Evolutionary conservation across 2,329 filamentous ascomycete species (phyloP).

Genomic region (Alternaria gaisen): DNA sequence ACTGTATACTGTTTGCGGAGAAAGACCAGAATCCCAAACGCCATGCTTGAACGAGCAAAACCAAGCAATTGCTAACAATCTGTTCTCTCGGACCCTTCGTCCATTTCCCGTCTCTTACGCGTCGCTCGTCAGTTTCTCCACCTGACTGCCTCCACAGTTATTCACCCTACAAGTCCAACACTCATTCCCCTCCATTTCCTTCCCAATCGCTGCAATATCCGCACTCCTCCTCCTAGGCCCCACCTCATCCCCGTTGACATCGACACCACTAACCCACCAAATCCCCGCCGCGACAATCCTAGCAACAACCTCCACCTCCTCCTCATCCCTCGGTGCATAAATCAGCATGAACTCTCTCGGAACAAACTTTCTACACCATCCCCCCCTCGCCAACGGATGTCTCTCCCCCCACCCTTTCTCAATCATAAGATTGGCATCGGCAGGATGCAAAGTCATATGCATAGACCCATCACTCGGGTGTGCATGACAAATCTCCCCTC

Average conservation of each 20-base stretch:
- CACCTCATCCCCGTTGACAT: conserved; percentile 34
- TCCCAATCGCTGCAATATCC: conserved; percentile 34
- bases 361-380: conserved; percentile 72
- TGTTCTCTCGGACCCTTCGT: neutral
- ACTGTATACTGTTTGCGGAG: neutral
- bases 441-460: conserved; percentile 82
- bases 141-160: conserved; percentile 31
- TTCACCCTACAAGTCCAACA: conserved; percentile 41
- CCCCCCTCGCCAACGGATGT: conserved; percentile 71
- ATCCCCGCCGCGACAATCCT: conserved; percentile 77
- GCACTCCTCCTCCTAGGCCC: conserved; percentile 34
- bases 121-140: conserved; percentile 39
- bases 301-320: conserved; percentile 73
- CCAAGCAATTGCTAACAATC: conserved; percentile 3
- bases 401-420: conserved; percentile 81
- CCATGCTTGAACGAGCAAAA: conserved; percentile 23
- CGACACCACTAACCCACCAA: conserved; percentile 68
- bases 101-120: conserved; percentile 19
- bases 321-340: conserved; percentile 76
- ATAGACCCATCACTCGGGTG: conserved; percentile 79
- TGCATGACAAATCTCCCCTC: conserved; percentile 84
- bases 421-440: conserved; percentile 76
- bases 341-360: conserved; percentile 81
- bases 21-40: conserved; percentile 16
- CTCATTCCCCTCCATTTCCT: conserved; percentile 27